Conservation (phyloP, 2,329 filamentous ascomycete genomes). For the Diaporthe sp. region DNA sequence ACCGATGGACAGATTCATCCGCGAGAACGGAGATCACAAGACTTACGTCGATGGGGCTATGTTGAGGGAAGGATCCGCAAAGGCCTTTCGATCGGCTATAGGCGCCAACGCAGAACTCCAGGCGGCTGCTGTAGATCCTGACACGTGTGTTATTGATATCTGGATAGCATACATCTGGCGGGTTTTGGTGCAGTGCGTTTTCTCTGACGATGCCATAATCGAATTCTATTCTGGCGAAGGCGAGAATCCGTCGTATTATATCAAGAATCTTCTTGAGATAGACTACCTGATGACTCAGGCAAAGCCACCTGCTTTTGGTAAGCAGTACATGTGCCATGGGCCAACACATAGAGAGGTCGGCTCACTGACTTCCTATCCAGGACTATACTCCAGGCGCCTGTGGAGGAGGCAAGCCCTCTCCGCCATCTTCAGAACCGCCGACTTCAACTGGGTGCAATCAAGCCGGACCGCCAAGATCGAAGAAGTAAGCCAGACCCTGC, state of each 20-base stretch:
- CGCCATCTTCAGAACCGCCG: background rate
- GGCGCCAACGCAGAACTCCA: background rate
- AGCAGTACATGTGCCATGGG: background rate
- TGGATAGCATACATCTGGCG: slow-evolving; percentile 1
- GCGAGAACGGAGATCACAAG: background rate
- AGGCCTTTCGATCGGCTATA: background rate
- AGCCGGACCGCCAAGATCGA: background rate
- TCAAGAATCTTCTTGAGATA: background rate
- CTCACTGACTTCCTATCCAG: background rate
- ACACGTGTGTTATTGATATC: background rate
- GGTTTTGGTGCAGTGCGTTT: background rate
- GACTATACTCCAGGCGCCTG: background rate
- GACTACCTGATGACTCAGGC: background rate
- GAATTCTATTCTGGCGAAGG: background rate
- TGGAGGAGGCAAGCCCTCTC: background rate
- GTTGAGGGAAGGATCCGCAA: background rate
- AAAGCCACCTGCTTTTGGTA: background rate
- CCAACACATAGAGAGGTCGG: no score
- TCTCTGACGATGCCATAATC: fast-evolving
- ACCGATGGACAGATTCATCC: background rate
- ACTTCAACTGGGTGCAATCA: background rate
- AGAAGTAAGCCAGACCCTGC: background rate
- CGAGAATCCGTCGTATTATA: background rate
- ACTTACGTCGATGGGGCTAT: background rate
- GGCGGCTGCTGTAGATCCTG: background rate